Evolutionary conservation across 345 rosid genomes (phyloP), one percentile per base, ranked within the genome.

Genomic region (Viola odorata): DNA sequence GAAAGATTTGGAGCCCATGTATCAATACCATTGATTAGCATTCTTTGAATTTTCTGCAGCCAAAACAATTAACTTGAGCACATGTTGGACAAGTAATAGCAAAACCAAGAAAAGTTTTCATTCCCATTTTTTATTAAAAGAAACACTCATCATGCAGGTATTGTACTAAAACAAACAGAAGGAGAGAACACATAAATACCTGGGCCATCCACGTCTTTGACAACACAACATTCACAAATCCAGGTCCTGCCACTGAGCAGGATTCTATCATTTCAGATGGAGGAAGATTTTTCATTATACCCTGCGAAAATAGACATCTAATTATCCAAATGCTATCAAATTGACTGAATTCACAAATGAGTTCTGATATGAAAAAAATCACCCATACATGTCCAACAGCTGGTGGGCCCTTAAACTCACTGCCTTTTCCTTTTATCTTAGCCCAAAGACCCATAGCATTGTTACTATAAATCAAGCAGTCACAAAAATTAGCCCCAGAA

Each of bases 361-460:
- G 1, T 41, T 50, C 9, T 41, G 8, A 44, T n/a, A 17, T 4
- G 5, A 16, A 12, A 32, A 8, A 8, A 38, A 14, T 15, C 14
- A 45, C 37, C 36, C 40, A 42, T 73, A 88, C 99, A 95, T 90
- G 82, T 70, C 96, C 99, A 62, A 94, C 87, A 14, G 95, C 81
- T 15, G 82, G 84, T 54, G 99, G 99, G 53, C 85, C 85, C 69
- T 59, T 83, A 67, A 85, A 90, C 64, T 68, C 81, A 51, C 79
- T 75, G 41, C 73, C 73, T 66, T 84, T 82, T 49, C 87, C 96
- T 80, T 85, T 94, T 5, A 94, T 76, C 53, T 79, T 75, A 39
- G 95, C 69, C 84, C 84, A 90, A 6, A 90, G 71, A 14, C 92
- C 80, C 99, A 94, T 90, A 52, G 99, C 99, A 78, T 90, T 88